These are phyloP conservation scores for Pontederia paniculata DNA, from an alignment of 176 grass and related monocot genomes.

Conservation along the genomic window DNA sequence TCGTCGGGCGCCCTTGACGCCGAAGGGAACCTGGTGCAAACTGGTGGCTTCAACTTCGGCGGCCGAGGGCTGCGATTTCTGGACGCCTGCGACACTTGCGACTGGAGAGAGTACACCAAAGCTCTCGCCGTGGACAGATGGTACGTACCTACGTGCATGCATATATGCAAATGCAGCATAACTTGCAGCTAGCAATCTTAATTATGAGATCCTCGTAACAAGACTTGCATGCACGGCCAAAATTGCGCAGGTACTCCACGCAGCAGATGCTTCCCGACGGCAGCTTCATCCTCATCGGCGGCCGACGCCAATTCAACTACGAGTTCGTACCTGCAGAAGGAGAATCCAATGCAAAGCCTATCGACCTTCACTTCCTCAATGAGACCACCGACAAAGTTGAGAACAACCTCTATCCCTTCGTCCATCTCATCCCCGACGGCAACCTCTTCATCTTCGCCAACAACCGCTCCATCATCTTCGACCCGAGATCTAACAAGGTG, in stretches of 20 bases:
- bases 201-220: too few relatives aligned
- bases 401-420: conserved; percentile 19
- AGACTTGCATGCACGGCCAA: neutral
- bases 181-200: too few relatives aligned
- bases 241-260: neutral
- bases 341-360: neutral
- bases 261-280: conserved; percentile 5
- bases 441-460: conserved; percentile 19
- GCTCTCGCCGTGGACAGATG: conserved; percentile 39
- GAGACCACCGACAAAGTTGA: conserved; percentile 6
- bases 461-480: conserved; percentile 4
- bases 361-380: conserved; percentile 1
- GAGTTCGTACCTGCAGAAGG: neutral
- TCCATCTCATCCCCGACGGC: conserved; percentile 13
- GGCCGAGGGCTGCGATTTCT: conserved; percentile 26
- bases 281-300: neutral
- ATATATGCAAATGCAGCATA: too few relatives aligned
- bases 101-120: conserved; percentile 37
- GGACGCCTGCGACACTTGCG: conserved; percentile 20
- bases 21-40: conserved; percentile 48
- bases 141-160: conserved; percentile 1
- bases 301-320: conserved; percentile 11
- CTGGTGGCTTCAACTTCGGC: conserved; percentile 43
- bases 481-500: neutral
- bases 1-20: conserved; percentile 36